These are phyloP conservation scores for Juncus inflexus DNA, from an alignment of 176 grass and related monocot genomes.

Conservation along the genomic window DNA sequence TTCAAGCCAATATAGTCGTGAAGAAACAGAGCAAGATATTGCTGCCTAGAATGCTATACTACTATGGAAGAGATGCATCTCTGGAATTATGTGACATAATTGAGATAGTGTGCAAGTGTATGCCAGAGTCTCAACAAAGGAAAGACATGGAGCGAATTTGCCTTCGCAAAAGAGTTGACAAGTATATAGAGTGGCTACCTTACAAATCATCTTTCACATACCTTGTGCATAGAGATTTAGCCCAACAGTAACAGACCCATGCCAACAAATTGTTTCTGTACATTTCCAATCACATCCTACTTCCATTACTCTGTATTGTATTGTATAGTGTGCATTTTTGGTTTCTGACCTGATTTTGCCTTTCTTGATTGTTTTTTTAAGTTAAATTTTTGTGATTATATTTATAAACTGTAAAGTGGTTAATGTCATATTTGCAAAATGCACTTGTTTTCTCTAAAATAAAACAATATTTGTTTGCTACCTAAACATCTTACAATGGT, in stretches of 20 bases:
- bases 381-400: no score
- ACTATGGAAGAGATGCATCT: slow-evolving; percentile 69
- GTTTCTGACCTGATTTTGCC: no score
- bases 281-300: slow-evolving; percentile 11
- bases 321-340: neutral
- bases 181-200: slow-evolving; percentile 71
- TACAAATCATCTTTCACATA: slow-evolving; percentile 88
- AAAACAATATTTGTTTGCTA: no score
- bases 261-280: slow-evolving; percentile 3
- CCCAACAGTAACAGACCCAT: slow-evolving; percentile 25
- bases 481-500: no score
- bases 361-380: no score
- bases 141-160: slow-evolving; percentile 54
- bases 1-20: slow-evolving; percentile 57
- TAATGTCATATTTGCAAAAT: no score
- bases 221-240: slow-evolving; percentile 75
- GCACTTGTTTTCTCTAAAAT: no score
- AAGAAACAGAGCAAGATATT: slow-evolving; percentile 60
- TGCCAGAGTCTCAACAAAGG: slow-evolving; percentile 54
- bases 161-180: slow-evolving; percentile 52
- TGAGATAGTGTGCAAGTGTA: slow-evolving; percentile 62
- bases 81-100: slow-evolving; percentile 56
- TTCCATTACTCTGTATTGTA: slow-evolving; percentile 4
- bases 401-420: no score
- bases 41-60: slow-evolving; percentile 73